Evolutionary conservation across 2,329 filamentous ascomycete genomes (phyloP).

Genomic region (Aspergillus oerlinghausenensis): DNA sequence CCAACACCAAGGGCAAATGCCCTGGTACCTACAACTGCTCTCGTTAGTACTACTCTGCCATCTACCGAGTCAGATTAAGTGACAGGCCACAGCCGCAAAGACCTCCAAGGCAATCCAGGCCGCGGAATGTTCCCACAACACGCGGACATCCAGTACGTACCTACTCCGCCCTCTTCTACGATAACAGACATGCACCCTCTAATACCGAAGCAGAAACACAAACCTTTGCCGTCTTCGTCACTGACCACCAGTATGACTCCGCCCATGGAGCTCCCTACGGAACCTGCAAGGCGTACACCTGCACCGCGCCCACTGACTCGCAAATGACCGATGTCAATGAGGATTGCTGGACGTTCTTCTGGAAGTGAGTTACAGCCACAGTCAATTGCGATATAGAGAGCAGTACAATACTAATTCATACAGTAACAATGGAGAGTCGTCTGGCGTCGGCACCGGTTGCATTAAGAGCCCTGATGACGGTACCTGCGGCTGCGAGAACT

Average conservation of each 20-base stretch:
- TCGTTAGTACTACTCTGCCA: conserved; percentile 11
- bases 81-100: conserved; percentile 23
- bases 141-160: conserved; percentile 22
- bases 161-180: not conserved
- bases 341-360: conserved; percentile 44
- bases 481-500: conserved; percentile 40
- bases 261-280: conserved; percentile 46
- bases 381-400: too few species aligned
- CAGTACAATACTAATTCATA: not conserved
- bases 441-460: conserved; percentile 27
- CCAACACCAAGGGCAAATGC: conserved; percentile 35
- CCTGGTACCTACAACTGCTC: conserved; percentile 25
- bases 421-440: conserved; percentile 14
- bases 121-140: conserved; percentile 38
- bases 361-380: conserved; percentile 15
- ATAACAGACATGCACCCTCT: not conserved
- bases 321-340: conserved; percentile 26
- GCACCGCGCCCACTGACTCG: conserved; percentile 27
- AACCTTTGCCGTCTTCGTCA: conserved; percentile 37
- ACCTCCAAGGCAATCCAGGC: conserved; percentile 35
- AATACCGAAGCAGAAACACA: conserved; percentile 15
- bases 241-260: conserved; percentile 44
- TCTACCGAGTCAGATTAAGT: not conserved
- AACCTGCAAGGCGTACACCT: conserved; percentile 44
- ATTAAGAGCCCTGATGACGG: conserved; percentile 38